phyloP scores from a whole-genome alignment of 768 basidiomycete species.

The Cystobasidium onofrii region DNA sequence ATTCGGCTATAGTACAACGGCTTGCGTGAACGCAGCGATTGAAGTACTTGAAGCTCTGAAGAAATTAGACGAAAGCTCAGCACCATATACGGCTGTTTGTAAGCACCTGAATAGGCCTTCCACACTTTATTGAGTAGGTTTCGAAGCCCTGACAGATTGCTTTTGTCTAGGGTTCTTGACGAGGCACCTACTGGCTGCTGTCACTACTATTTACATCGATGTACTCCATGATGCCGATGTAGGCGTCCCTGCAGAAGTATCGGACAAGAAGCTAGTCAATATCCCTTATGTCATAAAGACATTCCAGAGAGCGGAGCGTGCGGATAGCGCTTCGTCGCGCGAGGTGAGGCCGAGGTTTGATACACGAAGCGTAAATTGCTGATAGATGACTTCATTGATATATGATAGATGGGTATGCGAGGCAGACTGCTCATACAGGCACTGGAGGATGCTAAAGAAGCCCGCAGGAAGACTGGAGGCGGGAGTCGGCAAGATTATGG shows the following conservation, averaged over 20 bases:
- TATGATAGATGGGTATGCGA: not conserved
- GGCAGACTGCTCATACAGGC: conserved; percentile 1
- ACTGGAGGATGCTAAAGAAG: conserved; percentile 6
- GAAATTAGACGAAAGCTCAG: not conserved
- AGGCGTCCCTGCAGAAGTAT: not conserved
- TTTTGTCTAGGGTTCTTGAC: conserved; percentile 1
- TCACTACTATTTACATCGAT: conserved; percentile 17
- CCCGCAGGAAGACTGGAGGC: not conserved
- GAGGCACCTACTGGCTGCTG: conserved; percentile 2
- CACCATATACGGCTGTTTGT: not conserved
- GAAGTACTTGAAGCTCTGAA: not conserved
- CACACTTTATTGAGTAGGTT: too few relatives aligned
- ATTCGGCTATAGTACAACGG: not conserved
- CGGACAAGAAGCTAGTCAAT: conserved; percentile 14
- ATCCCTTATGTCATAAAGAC: not conserved
- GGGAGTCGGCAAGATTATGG: not conserved
- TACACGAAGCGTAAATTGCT: not conserved
- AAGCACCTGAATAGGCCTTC: not conserved
- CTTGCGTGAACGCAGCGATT: not conserved
- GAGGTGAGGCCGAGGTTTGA: not conserved
- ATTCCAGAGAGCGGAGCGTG: not conserved
- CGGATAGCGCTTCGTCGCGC: not conserved
- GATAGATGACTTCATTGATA: not conserved
- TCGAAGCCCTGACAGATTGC: too few relatives aligned
- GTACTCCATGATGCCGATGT: conserved; percentile 16